Conservation (phyloP, 345 rosid species). For the Ailanthus altissimus region DNA sequence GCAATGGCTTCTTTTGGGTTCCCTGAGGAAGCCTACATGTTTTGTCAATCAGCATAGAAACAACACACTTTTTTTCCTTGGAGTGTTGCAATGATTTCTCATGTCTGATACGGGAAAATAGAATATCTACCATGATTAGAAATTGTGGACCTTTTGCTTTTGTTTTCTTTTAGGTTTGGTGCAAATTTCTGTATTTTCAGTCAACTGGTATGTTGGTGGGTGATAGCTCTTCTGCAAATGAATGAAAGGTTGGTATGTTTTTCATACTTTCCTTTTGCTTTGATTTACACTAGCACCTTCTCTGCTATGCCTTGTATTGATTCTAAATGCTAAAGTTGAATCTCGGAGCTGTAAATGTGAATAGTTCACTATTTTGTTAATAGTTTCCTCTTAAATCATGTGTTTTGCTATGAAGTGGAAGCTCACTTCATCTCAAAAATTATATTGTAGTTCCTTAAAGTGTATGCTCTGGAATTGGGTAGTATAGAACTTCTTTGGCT, state of each 20-base stretch:
- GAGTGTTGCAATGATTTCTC: conserved; percentile 19
- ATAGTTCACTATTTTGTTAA: not conserved
- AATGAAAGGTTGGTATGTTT: conserved; percentile 35
- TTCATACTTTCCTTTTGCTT: conserved; percentile 14
- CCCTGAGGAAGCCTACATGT: conserved; percentile 27
- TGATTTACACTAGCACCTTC: not conserved
- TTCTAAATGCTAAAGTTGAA: not conserved
- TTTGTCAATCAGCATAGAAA: conserved; percentile 27
- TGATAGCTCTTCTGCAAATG: conserved; percentile 17
- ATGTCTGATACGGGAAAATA: conserved; percentile 21
- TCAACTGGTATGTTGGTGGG: conserved; percentile 13
- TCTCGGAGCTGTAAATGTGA: not conserved
- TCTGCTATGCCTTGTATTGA: not conserved
- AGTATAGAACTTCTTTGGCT: not conserved
- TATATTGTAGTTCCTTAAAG: not conserved
- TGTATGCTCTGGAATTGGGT: not conserved
- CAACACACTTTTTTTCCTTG: conserved; percentile 20
- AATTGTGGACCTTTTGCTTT: conserved; percentile 14
- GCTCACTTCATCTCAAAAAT: not conserved
- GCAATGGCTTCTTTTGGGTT: conserved; percentile 35
- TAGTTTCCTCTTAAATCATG: not conserved
- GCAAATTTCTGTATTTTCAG: conserved; percentile 11
- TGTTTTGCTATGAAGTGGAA: not conserved
- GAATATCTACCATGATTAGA: conserved; percentile 20
- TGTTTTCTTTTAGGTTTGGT: conserved; percentile 16